A percentile compares a stretch with the other conserved stretches of the same genome.
These are phyloP conservation scores for Trichoderma pleuroti DNA, from an alignment of 2,329 filamentous ascomycete species.

Conservation along the genomic window DNA sequence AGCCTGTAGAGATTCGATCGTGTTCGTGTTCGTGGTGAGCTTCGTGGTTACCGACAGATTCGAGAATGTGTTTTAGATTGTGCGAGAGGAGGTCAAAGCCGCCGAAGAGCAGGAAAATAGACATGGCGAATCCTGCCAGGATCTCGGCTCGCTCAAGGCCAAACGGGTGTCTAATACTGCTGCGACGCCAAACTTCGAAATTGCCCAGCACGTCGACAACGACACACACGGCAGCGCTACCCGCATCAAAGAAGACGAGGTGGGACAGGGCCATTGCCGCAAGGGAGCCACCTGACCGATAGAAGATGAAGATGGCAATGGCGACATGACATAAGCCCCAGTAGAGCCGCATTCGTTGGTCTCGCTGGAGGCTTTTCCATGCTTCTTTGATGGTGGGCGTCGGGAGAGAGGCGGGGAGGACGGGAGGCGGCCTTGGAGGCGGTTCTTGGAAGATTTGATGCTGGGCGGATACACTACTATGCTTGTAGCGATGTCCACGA, in stretches of 20 bases:
- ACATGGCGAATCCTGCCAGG: slow-evolving; percentile 92
- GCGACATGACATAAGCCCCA: slow-evolving; percentile 90
- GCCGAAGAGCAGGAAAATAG: slow-evolving; percentile 94
- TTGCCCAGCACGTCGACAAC: slow-evolving; percentile 90
- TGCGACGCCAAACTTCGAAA: slow-evolving; percentile 95
- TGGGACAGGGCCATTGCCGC: slow-evolving; percentile 91
- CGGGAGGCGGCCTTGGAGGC: slow-evolving; percentile 76
- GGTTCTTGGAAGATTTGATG: slow-evolving; percentile 97
- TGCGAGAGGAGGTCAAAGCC: slow-evolving; percentile 94
- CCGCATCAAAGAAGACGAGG: slow-evolving; percentile 90
- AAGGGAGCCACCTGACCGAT: slow-evolving; percentile 79
- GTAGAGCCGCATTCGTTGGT: slow-evolving; percentile 76
- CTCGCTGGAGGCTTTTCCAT: slow-evolving; percentile 81
- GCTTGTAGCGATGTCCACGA: slow-evolving; percentile 95
- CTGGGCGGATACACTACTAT: slow-evolving; percentile 81
- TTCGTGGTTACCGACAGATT: slow-evolving; percentile 57
- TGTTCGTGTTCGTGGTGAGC: slow-evolving; percentile 69
- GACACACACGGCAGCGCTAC: slow-evolving; percentile 87
- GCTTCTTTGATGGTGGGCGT: slow-evolving; percentile 87
- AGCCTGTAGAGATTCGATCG: slow-evolving; percentile 65
- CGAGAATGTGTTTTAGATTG: slow-evolving; percentile 87
- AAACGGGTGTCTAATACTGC: slow-evolving; percentile 89
- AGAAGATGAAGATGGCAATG: slow-evolving; percentile 80
- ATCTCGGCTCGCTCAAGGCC: slow-evolving; percentile 90
- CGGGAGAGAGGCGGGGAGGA: slow-evolving; percentile 85